Conservation (phyloP, 2,329 filamentous ascomycete species). For the Diplodia intermedia region DNA sequence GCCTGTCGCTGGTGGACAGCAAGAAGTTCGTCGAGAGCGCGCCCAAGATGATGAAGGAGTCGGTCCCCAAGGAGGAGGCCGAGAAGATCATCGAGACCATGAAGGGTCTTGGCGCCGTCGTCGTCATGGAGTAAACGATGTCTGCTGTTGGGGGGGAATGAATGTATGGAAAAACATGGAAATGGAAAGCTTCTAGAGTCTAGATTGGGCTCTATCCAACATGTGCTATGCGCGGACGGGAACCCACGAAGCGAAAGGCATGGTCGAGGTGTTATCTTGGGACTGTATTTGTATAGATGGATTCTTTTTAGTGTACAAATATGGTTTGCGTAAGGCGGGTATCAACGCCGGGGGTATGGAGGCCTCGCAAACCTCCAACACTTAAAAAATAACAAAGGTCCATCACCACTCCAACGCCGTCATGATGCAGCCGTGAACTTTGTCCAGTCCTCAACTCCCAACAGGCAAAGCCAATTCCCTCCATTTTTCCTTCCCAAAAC, state of each 20-base stretch:
- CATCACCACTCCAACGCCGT: constrained; percentile 30
- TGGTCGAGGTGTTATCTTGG: constrained; percentile 30
- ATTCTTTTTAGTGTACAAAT: constrained; percentile 47
- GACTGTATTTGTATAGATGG: constrained; percentile 46
- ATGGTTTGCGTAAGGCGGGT: constrained; percentile 37
- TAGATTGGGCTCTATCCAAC: neutral
- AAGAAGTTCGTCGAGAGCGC: constrained; percentile 99
- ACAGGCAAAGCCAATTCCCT: neutral
- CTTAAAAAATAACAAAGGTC: constrained; percentile 31
- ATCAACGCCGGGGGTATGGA: constrained; percentile 12
- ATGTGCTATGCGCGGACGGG: constrained; percentile 21
- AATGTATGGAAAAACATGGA: constrained; percentile 29
- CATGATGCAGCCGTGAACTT: neutral
- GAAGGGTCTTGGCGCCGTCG: constrained; percentile 90
- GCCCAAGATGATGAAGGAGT: constrained; percentile 99
- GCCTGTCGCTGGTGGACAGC: constrained; percentile 94
- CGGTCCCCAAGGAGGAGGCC: constrained; percentile 96
- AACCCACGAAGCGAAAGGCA: constrained; percentile 10
- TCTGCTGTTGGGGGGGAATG: constrained; percentile 4
- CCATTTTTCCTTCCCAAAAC: constrained; percentile 13
- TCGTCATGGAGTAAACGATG: constrained; percentile 78
- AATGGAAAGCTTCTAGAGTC: constrained; percentile 23
- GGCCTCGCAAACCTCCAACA: constrained; percentile 39
- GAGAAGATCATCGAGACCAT: constrained; percentile 97
- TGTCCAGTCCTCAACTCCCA: too few relatives aligned